Conservation (phyloP, 1,284 basidiomycete genomes). For the Irpex lacteus region DNA sequence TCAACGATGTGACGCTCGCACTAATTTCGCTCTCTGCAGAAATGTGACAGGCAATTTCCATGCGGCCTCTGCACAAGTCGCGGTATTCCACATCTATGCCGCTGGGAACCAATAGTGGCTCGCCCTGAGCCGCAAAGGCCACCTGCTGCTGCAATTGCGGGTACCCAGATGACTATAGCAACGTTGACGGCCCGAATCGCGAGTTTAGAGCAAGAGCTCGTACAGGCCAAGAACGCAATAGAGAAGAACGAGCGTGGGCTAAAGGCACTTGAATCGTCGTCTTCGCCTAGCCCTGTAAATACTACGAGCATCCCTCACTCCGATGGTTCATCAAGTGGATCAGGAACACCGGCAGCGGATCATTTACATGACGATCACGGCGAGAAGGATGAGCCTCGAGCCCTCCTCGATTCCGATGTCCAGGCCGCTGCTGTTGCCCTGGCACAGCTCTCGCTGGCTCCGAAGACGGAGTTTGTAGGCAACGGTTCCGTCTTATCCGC, state of each 20-base stretch:
- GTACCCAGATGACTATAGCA: slow-evolving; percentile 30
- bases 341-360: not conserved
- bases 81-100: slow-evolving; percentile 49
- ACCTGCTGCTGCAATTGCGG: slow-evolving; percentile 20
- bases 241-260: not conserved
- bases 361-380: not conserved
- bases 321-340: not conserved
- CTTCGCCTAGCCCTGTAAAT: not conserved
- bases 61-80: slow-evolving; percentile 49
- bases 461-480: slow-evolving; percentile 28
- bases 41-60: slow-evolving; percentile 46
- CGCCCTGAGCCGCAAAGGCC: slow-evolving; percentile 48
- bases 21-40: not conserved
- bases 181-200: slow-evolving; percentile 41
- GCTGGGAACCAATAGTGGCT: slow-evolving; percentile 49
- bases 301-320: no score
- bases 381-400: slow-evolving; percentile 16
- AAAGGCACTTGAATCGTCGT: not conserved
- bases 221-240: slow-evolving; percentile 16
- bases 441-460: slow-evolving; percentile 31
- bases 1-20: not conserved
- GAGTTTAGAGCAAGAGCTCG: slow-evolving; percentile 38
- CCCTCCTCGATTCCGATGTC: slow-evolving; percentile 25
- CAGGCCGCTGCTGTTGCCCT: slow-evolving; percentile 30
- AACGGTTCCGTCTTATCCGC: slow-evolving; percentile 29